phyloP scores from a whole-genome alignment of 2,329 filamentous ascomycete genomes.

The Sclerotinia minor region DNA sequence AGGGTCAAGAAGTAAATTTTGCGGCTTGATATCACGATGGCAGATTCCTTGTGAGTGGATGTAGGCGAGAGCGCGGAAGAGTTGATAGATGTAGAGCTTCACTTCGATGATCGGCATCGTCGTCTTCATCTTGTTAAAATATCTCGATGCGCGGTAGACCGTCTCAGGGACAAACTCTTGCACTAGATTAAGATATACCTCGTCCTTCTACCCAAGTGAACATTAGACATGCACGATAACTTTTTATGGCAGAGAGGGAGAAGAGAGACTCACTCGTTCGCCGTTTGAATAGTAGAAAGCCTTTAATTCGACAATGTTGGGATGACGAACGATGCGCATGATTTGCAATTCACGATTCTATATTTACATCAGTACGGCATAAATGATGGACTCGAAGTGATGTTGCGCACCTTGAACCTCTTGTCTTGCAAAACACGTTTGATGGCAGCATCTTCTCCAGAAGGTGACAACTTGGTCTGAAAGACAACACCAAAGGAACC shows the following conservation, averaged over 20 bases:
- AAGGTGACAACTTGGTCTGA: slow-evolving; percentile 97
- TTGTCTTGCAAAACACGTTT: slow-evolving; percentile 99
- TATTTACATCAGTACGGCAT: slow-evolving; percentile 36
- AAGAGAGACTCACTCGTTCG: slow-evolving; percentile 72
- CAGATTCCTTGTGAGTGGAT: slow-evolving; percentile 99
- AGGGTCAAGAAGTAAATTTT: slow-evolving; percentile 93
- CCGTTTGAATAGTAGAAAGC: slow-evolving; percentile 99
- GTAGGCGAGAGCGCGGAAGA: slow-evolving; percentile 96
- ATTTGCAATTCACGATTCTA: slow-evolving; percentile 99
- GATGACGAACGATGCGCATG: slow-evolving; percentile 98
- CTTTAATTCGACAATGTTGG: slow-evolving; percentile 98
- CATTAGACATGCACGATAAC: slow-evolving; percentile 27
- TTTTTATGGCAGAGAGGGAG: slow-evolving; percentile 37
- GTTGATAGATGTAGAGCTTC: slow-evolving; percentile 99
- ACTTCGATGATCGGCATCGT: slow-evolving; percentile 99
- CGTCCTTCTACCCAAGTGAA: slow-evolving; percentile 71
- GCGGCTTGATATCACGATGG: slow-evolving; percentile 98
- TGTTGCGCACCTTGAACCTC: slow-evolving; percentile 83
- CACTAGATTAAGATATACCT: slow-evolving; percentile 97
- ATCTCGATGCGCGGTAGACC: slow-evolving; percentile 94
- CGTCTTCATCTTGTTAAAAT: slow-evolving; percentile 99
- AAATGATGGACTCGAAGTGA: not conserved
- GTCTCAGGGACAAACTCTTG: slow-evolving; percentile 98
- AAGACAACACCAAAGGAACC: slow-evolving; percentile 98
- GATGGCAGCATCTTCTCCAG: slow-evolving; percentile 96